Base-by-base conservation (phyloP, 2,329 filamentous ascomycete genomes). In the Colletotrichum cordylinicola region DNA sequence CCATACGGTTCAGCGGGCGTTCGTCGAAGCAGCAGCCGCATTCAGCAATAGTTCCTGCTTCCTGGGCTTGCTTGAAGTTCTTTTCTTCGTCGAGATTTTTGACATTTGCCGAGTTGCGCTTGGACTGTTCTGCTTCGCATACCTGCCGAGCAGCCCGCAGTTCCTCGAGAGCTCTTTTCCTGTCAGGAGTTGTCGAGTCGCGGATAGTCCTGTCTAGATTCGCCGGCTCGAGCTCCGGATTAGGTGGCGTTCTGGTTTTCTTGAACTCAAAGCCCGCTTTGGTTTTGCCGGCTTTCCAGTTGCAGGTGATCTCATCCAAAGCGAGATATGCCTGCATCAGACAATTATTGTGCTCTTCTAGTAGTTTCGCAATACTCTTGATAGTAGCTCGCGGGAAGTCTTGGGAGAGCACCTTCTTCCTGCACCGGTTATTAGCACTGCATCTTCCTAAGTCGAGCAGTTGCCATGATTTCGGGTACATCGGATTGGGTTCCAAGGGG, bases 21-120 rank as follows among this genome's bases (percentile, higher is more conserved):
- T 95, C 92, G 8, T 88, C 87, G 80, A 90, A 97, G 83, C 95
- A 98, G 80, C 94, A 95, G 58, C 88, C 89, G 79, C 94, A 98
- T 78, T 96, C 94, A 13, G 87, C 83, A 55, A 93, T 86, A 21
- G 90, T 87, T 1, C 92, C 91, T 6, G 86, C 83, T 2, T 80
- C 84, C 74, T 84, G 84, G 27, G 90, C 88, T n/a, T 76, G 75
- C 10, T 79, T 78, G 15, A 87, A 77, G 67, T 91, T 90, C 2
- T 79, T 78, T 33, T 83, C 78, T 75, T 90, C 86, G 24, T 83
- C 81, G 6, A 75, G 72, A 56, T 85, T 82, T 35, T 82, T 81
- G 5, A 78, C 78, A 69, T 62, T 80, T 70, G 78, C 80, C 52
- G 76, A 78, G 10, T 77, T 74, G 13, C 75, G 69, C 66, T 80